These are phyloP conservation scores for Leptomonas seymouri DNA, from an alignment of 208 protist genomes.

Conservation along the genomic window DNA sequence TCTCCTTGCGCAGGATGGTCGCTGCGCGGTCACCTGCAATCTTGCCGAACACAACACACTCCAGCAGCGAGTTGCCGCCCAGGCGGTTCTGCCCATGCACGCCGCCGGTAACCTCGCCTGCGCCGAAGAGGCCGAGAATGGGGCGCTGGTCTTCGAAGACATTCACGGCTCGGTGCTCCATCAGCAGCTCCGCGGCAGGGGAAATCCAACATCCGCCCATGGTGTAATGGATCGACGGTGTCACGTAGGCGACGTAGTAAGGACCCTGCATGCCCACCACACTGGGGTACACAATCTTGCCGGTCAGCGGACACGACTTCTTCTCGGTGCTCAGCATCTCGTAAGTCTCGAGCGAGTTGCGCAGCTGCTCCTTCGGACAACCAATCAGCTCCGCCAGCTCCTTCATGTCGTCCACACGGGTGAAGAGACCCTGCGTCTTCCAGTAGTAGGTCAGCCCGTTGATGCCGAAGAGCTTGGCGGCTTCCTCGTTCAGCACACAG, in stretches of 20 bases:
- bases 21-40: conserved; percentile 80
- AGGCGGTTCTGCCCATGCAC: conserved; percentile 97
- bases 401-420: conserved; percentile 41
- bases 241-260: conserved; percentile 90
- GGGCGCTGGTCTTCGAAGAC: conserved; percentile 42
- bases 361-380: conserved; percentile 44
- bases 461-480: conserved; percentile 73
- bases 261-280: conserved; percentile 60
- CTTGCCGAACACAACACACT: conserved; percentile 71
- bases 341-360: conserved; percentile 61
- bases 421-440: conserved; percentile 70
- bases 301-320: conserved; percentile 53
- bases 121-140: conserved; percentile 93
- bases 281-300: conserved; percentile 85
- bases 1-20: conserved; percentile 63
- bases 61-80: conserved; percentile 96
- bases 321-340: conserved; percentile 39
- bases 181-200: conserved; percentile 80
- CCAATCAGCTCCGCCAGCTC: conserved; percentile 74
- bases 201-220: conserved; percentile 96
- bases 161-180: conserved; percentile 34
- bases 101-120: conserved; percentile 96
- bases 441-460: conserved; percentile 86
- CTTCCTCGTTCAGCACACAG: conserved; percentile 84
- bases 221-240: conserved; percentile 97